Evolutionary conservation across 495 filamentous ascomycete species (phyloP).

Genomic region (Glonium stellatum): DNA sequence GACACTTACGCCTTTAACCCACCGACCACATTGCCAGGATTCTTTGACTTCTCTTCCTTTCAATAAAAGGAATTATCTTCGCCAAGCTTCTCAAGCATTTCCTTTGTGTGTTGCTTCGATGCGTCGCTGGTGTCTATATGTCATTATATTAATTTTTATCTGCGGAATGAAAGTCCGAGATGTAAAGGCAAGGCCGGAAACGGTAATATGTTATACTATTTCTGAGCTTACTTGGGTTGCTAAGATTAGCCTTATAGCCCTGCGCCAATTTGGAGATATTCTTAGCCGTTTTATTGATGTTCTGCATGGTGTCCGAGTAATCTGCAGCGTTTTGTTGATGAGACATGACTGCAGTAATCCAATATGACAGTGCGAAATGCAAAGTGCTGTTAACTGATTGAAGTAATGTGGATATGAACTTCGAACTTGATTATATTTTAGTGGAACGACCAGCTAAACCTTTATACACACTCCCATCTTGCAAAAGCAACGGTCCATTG

Average conservation of each 20-base stretch:
- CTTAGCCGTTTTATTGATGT: conserved; percentile 18
- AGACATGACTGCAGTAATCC: not conserved
- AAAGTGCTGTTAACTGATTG: not conserved
- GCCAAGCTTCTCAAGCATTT: conserved; percentile 4
- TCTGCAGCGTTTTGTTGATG: conserved; percentile 4
- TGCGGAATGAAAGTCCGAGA: too few species aligned
- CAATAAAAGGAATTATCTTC: conserved; percentile 9
- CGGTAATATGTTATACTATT: not conserved
- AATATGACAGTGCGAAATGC: not conserved
- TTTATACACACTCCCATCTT: not conserved
- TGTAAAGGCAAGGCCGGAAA: too few species aligned
- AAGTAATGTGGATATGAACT: not conserved
- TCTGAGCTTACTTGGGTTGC: conserved; percentile 23
- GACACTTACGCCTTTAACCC: not conserved
- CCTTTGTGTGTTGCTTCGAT: conserved; percentile 5
- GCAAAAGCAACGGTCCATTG: not conserved
- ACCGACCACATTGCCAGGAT: not conserved
- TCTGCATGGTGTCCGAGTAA: conserved; percentile 6
- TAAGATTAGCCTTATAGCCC: conserved; percentile 25
- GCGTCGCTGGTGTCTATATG: conserved; percentile 4
- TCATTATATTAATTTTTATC: not conserved
- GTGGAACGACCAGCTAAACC: not conserved
- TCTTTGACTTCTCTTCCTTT: not conserved
- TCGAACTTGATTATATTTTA: not conserved
- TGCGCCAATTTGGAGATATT: conserved; percentile 14